Percentiles rank a stretch among this genome's conserved stretches.
Evolutionary conservation across 768 basidiomycete genomes (phyloP).

Genomic region (Hypholoma fasciculare): DNA sequence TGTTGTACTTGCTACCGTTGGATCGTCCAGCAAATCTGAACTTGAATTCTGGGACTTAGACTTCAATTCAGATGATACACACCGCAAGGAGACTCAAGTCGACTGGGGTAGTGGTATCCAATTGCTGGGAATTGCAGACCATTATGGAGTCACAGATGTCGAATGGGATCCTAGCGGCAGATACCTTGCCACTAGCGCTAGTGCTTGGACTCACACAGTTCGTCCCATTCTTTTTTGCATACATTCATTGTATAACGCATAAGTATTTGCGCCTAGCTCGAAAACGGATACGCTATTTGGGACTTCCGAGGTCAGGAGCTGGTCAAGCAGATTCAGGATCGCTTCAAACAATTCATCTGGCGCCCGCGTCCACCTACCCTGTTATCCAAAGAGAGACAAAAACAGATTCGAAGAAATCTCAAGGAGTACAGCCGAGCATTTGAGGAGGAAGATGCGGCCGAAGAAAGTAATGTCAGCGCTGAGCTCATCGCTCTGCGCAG

Average conservation of each 20-base stretch:
- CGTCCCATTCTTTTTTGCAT: slow-evolving; percentile 1
- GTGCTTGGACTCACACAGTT: slow-evolving; percentile 94
- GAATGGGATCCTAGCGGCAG: slow-evolving; percentile 99
- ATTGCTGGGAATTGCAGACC: slow-evolving; percentile 83
- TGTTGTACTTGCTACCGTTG: slow-evolving; percentile 94
- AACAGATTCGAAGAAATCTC: slow-evolving; percentile 82
- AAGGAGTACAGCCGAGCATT: slow-evolving; percentile 89
- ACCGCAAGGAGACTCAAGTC: slow-evolving; percentile 48
- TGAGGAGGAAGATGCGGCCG: slow-evolving; percentile 95
- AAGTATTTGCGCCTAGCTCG: slow-evolving; percentile 56
- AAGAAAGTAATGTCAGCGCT: slow-evolving; percentile 92
- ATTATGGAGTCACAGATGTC: slow-evolving; percentile 96
- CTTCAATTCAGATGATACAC: slow-evolving; percentile 64
- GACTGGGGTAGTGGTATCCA: slow-evolving; percentile 91
- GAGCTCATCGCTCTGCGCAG: slow-evolving; percentile 90
- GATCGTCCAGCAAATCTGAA: slow-evolving; percentile 93
- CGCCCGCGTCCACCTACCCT: slow-evolving; percentile 91
- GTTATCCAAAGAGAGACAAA: slow-evolving; percentile 85
- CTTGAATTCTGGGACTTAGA: slow-evolving; percentile 99
- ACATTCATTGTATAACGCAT: background rate
- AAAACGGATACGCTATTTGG: slow-evolving; percentile 96
- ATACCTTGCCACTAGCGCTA: slow-evolving; percentile 86
- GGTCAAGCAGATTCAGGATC: slow-evolving; percentile 84
- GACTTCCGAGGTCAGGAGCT: slow-evolving; percentile 97
- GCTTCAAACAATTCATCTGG: slow-evolving; percentile 99